Percentiles rank a stretch among this genome's conserved stretches.
phyloP scores from a whole-genome alignment of 805 yeast species.

The Suhomyces tanzawaensis region DNA sequence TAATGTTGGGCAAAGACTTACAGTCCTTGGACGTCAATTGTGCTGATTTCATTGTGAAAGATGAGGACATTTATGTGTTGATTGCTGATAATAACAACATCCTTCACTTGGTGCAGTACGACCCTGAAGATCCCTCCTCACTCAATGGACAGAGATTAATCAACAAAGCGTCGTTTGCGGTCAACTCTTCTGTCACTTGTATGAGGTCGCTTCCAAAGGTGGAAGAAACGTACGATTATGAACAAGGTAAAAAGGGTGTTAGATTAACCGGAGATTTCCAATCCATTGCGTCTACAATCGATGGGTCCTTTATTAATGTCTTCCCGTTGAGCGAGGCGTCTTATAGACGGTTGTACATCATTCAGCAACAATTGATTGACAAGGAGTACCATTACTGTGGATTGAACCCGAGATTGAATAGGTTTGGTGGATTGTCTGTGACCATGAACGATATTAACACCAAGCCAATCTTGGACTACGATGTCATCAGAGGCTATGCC shows the following conservation, averaged over 20 bases:
- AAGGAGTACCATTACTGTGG: conserved; percentile 74
- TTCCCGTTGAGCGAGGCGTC: conserved; percentile 71
- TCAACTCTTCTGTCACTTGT: conserved; percentile 59
- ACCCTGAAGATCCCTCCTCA: conserved; percentile 88
- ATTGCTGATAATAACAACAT: conserved; percentile 66
- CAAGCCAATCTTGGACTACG: conserved; percentile 67
- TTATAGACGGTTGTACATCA: conserved; percentile 76
- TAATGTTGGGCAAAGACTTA: conserved; percentile 72
- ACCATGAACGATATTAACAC: conserved; percentile 37
- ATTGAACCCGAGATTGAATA: conserved; percentile 71
- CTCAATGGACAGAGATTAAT: conserved; percentile 74
- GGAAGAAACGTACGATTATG: conserved; percentile 30
- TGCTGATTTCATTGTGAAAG: conserved; percentile 74
- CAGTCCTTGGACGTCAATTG: conserved; percentile 59
- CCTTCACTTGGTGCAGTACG: conserved; percentile 76
- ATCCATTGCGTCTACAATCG: conserved; percentile 68
- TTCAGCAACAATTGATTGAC: conserved; percentile 85
- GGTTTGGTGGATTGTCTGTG: conserved; percentile 45
- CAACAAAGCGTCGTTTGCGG: conserved; percentile 65
- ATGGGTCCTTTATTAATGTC: conserved; percentile 76
- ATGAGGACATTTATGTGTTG: conserved; percentile 64
- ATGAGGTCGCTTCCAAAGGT: conserved; percentile 46
- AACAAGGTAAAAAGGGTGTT: conserved; percentile 21
- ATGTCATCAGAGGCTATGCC: conserved; percentile 52
- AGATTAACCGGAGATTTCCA: conserved; percentile 43